phyloP scores from a whole-genome alignment of 306 rosid species.

The Boehmeria nivea region DNA sequence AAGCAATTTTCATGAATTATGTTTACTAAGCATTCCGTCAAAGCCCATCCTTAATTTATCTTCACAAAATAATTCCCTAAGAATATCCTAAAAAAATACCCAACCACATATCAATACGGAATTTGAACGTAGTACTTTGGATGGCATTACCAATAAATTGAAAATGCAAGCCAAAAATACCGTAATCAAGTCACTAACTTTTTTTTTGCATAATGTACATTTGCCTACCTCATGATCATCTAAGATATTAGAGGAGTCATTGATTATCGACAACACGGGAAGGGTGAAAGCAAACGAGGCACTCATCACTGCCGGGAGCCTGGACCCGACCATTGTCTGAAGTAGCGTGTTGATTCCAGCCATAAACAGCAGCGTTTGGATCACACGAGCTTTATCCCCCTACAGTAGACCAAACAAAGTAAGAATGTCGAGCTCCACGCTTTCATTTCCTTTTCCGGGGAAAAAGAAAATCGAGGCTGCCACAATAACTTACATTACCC shows the following conservation, averaged over 20 bases:
- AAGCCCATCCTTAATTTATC: too few species aligned
- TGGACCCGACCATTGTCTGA: constrained; percentile 72
- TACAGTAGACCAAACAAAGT: constrained; percentile 19
- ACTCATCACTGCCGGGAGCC: constrained; percentile 87
- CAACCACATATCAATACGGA: too few species aligned
- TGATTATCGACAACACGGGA: constrained; percentile 68
- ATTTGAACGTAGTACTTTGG: too few species aligned
- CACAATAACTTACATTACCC: constrained; percentile 49
- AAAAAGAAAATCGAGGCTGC: neutral
- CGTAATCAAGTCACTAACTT: too few species aligned
- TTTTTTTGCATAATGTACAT: neutral
- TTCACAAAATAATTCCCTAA: too few species aligned
- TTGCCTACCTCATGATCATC: constrained; percentile 59
- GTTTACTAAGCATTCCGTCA: too few species aligned
- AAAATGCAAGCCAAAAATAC: too few species aligned
- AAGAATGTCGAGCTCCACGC: neutral
- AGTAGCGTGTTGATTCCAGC: constrained; percentile 75
- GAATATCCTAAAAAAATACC: too few species aligned
- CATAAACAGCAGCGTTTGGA: constrained; percentile 77
- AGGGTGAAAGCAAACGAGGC: constrained; percentile 60
- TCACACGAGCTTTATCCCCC: constrained; percentile 93
- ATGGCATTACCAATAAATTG: too few species aligned
- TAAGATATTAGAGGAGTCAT: constrained; percentile 44
- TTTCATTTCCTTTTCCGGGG: neutral
- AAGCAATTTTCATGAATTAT: too few species aligned